phyloP scores from a whole-genome alignment of 2,329 filamentous ascomycete genomes.

The Alternaria dauci region DNA sequence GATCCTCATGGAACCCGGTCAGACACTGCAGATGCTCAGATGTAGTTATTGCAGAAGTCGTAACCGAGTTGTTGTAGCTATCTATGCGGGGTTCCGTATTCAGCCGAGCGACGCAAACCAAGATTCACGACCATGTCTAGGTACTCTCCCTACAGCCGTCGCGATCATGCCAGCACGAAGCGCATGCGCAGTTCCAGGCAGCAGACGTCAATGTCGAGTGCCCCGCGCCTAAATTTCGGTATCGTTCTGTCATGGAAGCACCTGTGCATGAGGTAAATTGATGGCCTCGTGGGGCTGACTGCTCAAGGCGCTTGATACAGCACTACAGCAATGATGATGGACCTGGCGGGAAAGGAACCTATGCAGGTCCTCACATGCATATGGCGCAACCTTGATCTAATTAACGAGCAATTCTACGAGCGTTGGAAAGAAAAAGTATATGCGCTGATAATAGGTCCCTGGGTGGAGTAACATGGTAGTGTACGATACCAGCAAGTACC shows the following conservation, averaged over 20 bases:
- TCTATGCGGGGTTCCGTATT: neutral
- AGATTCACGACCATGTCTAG: neutral
- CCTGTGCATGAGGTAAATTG: neutral
- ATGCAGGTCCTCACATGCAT: conserved; percentile 30
- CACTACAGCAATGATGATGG: conserved; percentile 1
- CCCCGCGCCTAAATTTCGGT: neutral
- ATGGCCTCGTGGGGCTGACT: neutral
- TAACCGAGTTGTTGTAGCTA: neutral
- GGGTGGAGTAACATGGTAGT: conserved; percentile 48
- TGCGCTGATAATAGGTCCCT: conserved; percentile 45
- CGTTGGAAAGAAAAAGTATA: conserved; percentile 48
- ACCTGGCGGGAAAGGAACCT: conserved; percentile 5
- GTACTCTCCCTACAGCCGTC: neutral
- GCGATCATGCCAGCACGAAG: neutral
- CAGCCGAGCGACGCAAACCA: neutral
- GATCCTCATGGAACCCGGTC: neutral
- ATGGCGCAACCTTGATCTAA: conserved; percentile 22
- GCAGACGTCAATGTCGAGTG: too few species aligned
- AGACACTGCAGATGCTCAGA: neutral
- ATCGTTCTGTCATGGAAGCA: neutral
- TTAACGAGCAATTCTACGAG: conserved; percentile 45
- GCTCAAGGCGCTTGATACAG: neutral
- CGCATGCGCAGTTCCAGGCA: neutral
- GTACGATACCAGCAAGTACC: conserved; percentile 46
- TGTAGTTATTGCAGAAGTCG: neutral